Evolutionary conservation across 495 filamentous ascomycete species (phyloP).

Genomic region (Penicillium psychrofluorescens): DNA sequence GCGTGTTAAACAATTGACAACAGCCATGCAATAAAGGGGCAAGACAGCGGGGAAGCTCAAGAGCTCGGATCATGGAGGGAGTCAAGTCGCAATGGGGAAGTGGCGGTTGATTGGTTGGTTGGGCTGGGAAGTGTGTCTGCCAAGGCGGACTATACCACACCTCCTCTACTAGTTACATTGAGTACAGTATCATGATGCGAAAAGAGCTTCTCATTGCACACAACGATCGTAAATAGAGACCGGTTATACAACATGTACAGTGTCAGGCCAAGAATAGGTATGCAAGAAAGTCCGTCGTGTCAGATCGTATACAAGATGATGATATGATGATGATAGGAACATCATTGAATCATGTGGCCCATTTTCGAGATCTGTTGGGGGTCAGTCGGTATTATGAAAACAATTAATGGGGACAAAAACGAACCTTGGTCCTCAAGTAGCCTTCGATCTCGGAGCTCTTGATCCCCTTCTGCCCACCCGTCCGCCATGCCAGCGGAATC

Average conservation of each 20-base stretch:
- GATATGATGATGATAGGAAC: background rate
- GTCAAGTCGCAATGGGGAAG: background rate
- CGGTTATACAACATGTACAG: too few relatives aligned
- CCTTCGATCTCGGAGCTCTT: constrained; percentile 82
- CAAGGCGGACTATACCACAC: too few relatives aligned
- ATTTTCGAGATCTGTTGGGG: constrained; percentile 56
- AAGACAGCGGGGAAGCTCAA: constrained; percentile 1
- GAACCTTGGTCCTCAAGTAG: constrained; percentile 88
- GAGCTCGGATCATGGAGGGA: background rate
- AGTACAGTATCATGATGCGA: too few relatives aligned
- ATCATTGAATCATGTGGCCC: constrained; percentile 58
- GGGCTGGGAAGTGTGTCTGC: too few relatives aligned
- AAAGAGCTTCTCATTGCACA: too few relatives aligned
- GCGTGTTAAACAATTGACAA: constrained; percentile 17
- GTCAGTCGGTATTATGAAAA: background rate
- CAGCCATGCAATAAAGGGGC: constrained; percentile 22
- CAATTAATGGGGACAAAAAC: background rate
- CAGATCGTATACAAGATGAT: background rate
- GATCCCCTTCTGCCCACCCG: constrained; percentile 72
- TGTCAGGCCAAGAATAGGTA: too few relatives aligned
- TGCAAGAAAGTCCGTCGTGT: background rate
- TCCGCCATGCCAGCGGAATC: constrained; percentile 91
- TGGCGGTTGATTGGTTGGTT: background rate
- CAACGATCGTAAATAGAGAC: too few relatives aligned
- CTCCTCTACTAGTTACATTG: too few relatives aligned